phyloP scores from a whole-genome alignment of 371 early-diverging fungal species.

The Lichtheimia corymbifera region DNA sequence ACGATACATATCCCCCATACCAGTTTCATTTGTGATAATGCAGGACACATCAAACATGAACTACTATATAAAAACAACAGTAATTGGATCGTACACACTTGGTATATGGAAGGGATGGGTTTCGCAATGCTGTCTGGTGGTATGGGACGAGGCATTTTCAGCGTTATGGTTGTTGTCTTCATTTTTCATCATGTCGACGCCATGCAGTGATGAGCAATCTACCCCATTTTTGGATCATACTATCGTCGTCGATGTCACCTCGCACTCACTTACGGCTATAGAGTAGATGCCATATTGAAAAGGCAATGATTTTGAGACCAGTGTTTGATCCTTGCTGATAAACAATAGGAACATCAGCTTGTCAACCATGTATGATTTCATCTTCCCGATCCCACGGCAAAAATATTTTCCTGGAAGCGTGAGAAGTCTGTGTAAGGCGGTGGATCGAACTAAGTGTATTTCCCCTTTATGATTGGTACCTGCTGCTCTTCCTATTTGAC shows the following conservation, averaged over 20 bases:
- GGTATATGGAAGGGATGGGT: background rate
- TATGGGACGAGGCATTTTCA: constrained; percentile 36
- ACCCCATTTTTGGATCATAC: constrained; percentile 18
- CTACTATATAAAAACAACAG: background rate
- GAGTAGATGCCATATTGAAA: constrained; percentile 57
- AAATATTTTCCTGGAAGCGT: constrained; percentile 54
- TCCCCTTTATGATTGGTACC: too few species aligned
- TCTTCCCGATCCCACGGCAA: background rate
- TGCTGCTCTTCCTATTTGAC: too few species aligned
- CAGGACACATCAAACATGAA: too few species aligned
- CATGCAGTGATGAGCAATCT: constrained; percentile 52
- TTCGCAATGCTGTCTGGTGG: constrained; percentile 29
- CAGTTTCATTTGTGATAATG: too few species aligned
- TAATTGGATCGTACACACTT: background rate
- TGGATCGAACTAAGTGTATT: too few species aligned
- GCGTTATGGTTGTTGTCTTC: constrained; percentile 21
- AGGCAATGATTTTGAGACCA: constrained; percentile 60
- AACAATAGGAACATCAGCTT: background rate
- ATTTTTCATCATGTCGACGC: constrained; percentile 32
- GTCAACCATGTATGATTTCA: background rate
- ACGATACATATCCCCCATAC: too few species aligned
- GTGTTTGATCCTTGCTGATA: constrained; percentile 57
- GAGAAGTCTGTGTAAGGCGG: constrained; percentile 46
- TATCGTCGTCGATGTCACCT: background rate
- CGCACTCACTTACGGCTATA: constrained; percentile 39